Percentiles rank a stretch among this genome's conserved stretches.
These are phyloP conservation scores for Tremella fuciformis DNA, from an alignment of 768 basidiomycete genomes.

Conservation along the genomic window DNA sequence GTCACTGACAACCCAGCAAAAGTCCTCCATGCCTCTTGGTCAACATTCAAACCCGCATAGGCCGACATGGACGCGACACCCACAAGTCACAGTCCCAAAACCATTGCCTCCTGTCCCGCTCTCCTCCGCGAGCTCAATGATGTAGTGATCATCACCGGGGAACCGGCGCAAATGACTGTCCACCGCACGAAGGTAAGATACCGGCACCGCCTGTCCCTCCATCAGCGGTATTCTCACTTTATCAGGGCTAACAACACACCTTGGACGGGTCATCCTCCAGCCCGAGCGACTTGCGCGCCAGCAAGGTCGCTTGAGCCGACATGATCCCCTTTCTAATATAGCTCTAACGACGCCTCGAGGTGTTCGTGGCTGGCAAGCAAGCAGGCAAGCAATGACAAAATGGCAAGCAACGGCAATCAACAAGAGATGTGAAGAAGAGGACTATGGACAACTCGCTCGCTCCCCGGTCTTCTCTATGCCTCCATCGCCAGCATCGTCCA, in stretches of 20 bases:
- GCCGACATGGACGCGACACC: conserved; percentile 6
- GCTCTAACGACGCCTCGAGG: no score
- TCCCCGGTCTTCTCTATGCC: no score
- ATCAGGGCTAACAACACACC: not conserved
- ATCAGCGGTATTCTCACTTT: no score
- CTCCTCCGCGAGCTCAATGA: conserved; percentile 30
- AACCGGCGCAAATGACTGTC: not conserved
- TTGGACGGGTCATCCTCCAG: conserved; percentile 4
- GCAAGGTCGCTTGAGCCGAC: no score
- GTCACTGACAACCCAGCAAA: conserved; percentile 33
- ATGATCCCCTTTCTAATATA: no score
- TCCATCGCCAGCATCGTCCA: no score
- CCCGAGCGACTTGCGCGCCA: conserved; percentile 1
- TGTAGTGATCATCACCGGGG: conserved; percentile 22
- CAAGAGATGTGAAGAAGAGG: no score
- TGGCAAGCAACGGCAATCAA: no score
- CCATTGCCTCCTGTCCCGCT: conserved; percentile 33
- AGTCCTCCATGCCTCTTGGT: conserved; percentile 39
- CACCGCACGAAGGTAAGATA: not conserved
- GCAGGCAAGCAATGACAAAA: no score
- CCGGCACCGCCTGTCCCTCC: not conserved
- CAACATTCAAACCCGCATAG: not conserved
- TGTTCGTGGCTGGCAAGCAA: no score
- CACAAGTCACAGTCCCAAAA: conserved; percentile 39
- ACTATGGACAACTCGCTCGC: no score